Conservation (phyloP, 2,329 filamentous ascomycete species). For the Trichoderma lentiforme region DNA sequence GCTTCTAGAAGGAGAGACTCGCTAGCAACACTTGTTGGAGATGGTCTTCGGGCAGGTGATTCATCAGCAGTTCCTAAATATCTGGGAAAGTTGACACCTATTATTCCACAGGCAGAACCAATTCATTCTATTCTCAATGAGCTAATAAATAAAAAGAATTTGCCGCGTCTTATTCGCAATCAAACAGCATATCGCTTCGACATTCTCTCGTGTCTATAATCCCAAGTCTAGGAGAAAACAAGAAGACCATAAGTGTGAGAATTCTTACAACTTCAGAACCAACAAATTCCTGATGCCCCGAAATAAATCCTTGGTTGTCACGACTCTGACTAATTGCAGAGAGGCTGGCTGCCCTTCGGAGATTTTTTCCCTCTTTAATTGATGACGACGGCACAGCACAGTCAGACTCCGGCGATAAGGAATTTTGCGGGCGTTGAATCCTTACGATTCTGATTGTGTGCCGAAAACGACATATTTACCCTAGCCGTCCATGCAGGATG, state of each 20-base stretch:
- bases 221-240: not conserved
- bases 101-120: not conserved
- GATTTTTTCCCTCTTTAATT: not conserved
- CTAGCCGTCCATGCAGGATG: not conserved
- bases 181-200: not conserved
- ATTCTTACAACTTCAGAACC: not conserved
- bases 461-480: not conserved
- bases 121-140: not conserved
- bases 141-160: not conserved
- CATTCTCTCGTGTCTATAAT: not conserved
- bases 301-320: not conserved
- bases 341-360: not conserved
- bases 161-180: not conserved
- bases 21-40: not conserved
- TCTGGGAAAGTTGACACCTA: not conserved
- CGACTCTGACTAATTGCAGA: not conserved
- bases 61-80: not conserved
- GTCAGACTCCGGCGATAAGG: not conserved
- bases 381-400: not conserved
- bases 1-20: not conserved
- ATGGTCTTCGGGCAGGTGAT: not conserved
- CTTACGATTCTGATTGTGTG: not conserved
- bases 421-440: slow-evolving; percentile 1
- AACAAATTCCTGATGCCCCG: not conserved
- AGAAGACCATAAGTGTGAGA: not conserved